phyloP scores from a whole-genome alignment of 2,329 filamentous ascomycete genomes.

The Colletotrichum sp. region DNA sequence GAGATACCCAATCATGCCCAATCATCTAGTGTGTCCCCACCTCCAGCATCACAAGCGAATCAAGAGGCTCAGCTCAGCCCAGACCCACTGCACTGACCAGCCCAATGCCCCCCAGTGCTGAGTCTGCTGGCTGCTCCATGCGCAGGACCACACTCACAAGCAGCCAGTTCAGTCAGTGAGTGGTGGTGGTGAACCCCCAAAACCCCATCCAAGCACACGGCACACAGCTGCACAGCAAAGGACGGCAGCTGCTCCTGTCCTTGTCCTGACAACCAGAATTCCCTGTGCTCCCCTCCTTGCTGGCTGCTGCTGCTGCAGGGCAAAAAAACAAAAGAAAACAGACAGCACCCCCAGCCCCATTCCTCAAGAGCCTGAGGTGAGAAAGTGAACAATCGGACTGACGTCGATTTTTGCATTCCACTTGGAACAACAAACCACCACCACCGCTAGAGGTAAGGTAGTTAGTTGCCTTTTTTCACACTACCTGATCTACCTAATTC shows the following conservation, averaged over 20 bases:
- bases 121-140: not conserved
- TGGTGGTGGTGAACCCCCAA: not conserved
- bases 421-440: not conserved
- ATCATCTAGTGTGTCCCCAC: not conserved
- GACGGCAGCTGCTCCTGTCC: not conserved
- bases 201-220: not conserved
- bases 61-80: not conserved
- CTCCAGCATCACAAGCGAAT: not conserved
- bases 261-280: conserved; percentile 22
- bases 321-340: conserved; percentile 9
- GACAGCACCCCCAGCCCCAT: not conserved
- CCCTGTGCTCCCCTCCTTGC: not conserved
- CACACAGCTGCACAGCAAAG: not conserved
- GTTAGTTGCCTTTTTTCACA: not conserved
- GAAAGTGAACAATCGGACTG: not conserved
- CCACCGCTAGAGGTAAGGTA: not conserved
- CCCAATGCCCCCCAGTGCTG: not conserved
- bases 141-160: not conserved
- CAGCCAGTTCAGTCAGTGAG: not conserved
- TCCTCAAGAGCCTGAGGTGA: not conserved
- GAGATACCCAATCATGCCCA: conserved; percentile 9
- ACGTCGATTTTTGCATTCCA: not conserved
- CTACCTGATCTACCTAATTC: not conserved
- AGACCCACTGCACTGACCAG: not conserved
- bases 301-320: not conserved